Conservation (phyloP, 805 yeast species). For the Saccharomycopsis synnaedendra region DNA sequence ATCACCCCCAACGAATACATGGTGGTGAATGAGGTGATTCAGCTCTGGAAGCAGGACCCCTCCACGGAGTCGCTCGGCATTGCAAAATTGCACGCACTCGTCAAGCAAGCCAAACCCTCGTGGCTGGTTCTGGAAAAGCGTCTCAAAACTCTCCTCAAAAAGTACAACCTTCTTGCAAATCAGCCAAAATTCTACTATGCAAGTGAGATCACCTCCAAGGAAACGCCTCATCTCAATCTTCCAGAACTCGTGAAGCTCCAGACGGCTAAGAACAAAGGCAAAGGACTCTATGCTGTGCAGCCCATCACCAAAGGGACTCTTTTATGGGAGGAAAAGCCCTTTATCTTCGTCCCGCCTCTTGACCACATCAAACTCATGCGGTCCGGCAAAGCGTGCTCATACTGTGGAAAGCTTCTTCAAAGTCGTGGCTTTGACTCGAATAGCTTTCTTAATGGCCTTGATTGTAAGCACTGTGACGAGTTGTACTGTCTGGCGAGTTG, state of each 20-base stretch:
- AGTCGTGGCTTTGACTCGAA: constrained; percentile 17
- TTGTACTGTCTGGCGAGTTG: constrained; percentile 64
- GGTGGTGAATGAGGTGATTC: constrained; percentile 47
- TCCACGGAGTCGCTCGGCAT: constrained; percentile 46
- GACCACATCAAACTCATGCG: constrained; percentile 50
- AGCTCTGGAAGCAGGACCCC: constrained; percentile 60
- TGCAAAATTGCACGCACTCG: constrained; percentile 37
- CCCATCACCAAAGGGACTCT: constrained; percentile 36
- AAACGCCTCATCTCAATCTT: constrained; percentile 32
- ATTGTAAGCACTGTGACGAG: constrained; percentile 53
- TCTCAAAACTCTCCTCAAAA: constrained; percentile 40
- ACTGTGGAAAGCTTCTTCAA: constrained; percentile 51
- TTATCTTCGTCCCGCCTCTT: constrained; percentile 54
- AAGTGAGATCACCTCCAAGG: constrained; percentile 38
- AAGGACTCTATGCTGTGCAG: constrained; percentile 44
- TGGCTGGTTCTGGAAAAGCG: constrained; percentile 59
- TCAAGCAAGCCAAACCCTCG: constrained; percentile 39
- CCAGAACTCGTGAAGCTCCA: constrained; percentile 32
- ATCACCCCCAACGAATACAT: constrained; percentile 46
- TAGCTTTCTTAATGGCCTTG: constrained; percentile 34
- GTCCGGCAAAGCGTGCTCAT: constrained; percentile 56
- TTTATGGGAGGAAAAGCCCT: constrained; percentile 55
- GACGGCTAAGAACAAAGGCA: constrained; percentile 44
- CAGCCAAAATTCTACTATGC: constrained; percentile 38
- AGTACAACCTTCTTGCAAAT: constrained; percentile 40